Evolutionary conservation across 1,284 basidiomycete genomes (phyloP).

Genomic region (Malassezia sp.): DNA sequence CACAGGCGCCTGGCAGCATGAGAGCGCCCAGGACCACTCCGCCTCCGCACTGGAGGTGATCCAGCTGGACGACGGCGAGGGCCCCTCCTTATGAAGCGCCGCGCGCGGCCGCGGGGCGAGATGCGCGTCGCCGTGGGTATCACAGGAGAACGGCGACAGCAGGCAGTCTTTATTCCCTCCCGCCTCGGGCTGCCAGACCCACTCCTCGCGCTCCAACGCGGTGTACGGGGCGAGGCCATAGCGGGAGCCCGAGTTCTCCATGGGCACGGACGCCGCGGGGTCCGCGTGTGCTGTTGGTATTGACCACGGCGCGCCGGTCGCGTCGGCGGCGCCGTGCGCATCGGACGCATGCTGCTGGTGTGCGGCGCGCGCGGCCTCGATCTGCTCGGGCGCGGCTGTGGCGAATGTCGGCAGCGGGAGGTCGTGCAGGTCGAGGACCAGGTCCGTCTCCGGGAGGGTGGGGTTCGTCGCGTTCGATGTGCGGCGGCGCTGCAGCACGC

Average conservation of each 20-base stretch:
- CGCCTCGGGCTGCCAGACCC: constrained; percentile 6
- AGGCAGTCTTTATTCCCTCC: no score
- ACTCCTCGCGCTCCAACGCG: constrained; percentile 11
- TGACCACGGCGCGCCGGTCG: neutral
- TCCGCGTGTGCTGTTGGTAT: neutral
- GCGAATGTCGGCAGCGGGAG: neutral
- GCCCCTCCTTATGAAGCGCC: neutral
- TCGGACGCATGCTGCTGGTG: neutral
- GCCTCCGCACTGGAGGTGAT: constrained; percentile 1
- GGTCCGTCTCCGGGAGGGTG: neutral
- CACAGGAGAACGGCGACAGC: neutral
- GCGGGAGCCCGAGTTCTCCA: neutral
- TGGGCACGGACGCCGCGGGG: neutral
- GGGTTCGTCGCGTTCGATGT: neutral
- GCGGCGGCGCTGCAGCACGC: neutral
- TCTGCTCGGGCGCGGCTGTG: no score
- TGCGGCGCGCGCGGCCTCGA: constrained; percentile 10
- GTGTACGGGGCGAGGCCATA: constrained; percentile 2
- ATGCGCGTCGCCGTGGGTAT: neutral
- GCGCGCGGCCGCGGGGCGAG: neutral
- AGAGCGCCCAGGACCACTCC: constrained; percentile 12
- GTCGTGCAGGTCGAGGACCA: constrained; percentile 5
- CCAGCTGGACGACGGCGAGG: no score
- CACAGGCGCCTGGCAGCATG: neutral
- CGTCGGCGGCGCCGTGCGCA: neutral